Base-by-base conservation (phyloP, 2,329 filamentous ascomycete species). In the Fusarium poae region DNA sequence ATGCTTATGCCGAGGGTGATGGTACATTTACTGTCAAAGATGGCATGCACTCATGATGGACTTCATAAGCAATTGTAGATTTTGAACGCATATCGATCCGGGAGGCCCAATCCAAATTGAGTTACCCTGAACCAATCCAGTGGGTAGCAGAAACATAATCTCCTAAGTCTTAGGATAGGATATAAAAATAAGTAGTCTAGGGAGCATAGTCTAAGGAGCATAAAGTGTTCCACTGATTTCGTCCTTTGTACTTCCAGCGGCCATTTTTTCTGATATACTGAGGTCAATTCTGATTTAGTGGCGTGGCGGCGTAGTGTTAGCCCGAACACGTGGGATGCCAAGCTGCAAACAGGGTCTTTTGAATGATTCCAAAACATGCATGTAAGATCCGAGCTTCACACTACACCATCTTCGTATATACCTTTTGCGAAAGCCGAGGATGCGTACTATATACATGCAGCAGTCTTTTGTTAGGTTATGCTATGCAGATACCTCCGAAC, bases 1-100 rank as follows among this genome's bases (percentile, higher is more conserved):
- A 80, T 27, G 70, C 70, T 4, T 72, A 72, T 32, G 67, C 70
- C 2, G 52, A 57, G 23, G 45, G 55, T 11, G 61, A 43, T 16
- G 51, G 57, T 23, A 23, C 46, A 18, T 46, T 66, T 32, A 67
- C 56, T 3, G 10, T 61, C 11, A 51, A 21, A 21, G 46, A 43
- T 16, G 21, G 15, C 6, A 25, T 13, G 8, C 35, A 18, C 13
- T 23, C 11, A 12, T 60, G 25, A 60, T 60, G 13, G 12, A 21
- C n/a, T 45, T 5, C 6, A 15, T 13, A 20, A 39, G 35, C 6
- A 7, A 8, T 7, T 39, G 18, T 20, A 20, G 35, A 6, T 37
- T 4, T 21, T 13, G n/a, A 39, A 13, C 6, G 11, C 7, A 20
- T 5, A 8, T 8, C 12, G n/a, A 21, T 15, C 4, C 15, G 11